A percentile compares a stretch with the other conserved stretches of the same genome.
phyloP scores from a whole-genome alignment of 768 basidiomycete genomes.

The Cyathus striatus region DNA sequence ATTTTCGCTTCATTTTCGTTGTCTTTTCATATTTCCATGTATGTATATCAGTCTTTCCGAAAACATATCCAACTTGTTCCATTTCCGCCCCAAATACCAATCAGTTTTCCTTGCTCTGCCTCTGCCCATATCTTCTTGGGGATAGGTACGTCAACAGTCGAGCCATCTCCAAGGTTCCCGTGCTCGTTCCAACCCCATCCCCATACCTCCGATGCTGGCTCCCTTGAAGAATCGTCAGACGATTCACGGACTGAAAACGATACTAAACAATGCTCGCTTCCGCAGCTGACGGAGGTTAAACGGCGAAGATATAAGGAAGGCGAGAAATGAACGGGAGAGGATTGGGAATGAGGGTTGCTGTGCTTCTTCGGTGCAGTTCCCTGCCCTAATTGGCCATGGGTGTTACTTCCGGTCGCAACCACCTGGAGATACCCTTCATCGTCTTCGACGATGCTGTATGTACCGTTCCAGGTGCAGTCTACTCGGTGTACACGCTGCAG shows the following conservation, averaged over 20 bases:
- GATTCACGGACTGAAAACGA: slow-evolving; percentile 14
- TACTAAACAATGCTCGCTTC: slow-evolving; percentile 80
- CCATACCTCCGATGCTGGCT: slow-evolving; percentile 43
- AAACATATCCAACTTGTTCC: slow-evolving; percentile 44
- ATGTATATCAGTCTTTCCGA: background rate
- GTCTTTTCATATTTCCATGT: too few relatives aligned
- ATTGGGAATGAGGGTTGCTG: background rate
- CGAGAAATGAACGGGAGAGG: background rate
- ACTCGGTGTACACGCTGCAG: slow-evolving; percentile 24
- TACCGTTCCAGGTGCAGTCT: slow-evolving; percentile 79
- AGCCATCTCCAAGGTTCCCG: slow-evolving; percentile 79
- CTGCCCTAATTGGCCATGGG: slow-evolving; percentile 64
- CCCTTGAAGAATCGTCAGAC: background rate
- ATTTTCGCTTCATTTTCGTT: background rate
- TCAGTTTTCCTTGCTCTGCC: slow-evolving; percentile 7
- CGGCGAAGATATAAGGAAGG: background rate
- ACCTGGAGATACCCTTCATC: slow-evolving; percentile 13
- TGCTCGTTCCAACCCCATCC: slow-evolving; percentile 99
- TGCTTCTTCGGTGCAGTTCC: background rate
- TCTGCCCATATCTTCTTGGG: slow-evolving; percentile 55
- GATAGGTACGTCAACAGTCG: slow-evolving; percentile 43
- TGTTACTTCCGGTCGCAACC: slow-evolving; percentile 48
- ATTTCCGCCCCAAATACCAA: slow-evolving; percentile 35
- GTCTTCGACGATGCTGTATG: slow-evolving; percentile 39
- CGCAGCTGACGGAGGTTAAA: slow-evolving; percentile 49